Conservation (phyloP, 2,329 filamentous ascomycete genomes). For the Aspergillus chevalieri region DNA sequence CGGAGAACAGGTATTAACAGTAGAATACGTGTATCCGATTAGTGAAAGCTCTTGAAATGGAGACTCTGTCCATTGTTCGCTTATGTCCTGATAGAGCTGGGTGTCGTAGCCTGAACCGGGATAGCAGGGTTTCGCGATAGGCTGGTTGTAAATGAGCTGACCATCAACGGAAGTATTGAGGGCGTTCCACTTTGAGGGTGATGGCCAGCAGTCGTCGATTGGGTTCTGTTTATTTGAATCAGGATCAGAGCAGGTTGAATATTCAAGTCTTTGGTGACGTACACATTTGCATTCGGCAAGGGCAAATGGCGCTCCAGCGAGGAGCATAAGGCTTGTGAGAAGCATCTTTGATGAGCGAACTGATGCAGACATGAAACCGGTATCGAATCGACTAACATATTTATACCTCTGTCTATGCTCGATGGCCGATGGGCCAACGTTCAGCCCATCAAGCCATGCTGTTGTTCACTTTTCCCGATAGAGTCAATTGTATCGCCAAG, state of each 20-base stretch:
- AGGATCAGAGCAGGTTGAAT: background rate
- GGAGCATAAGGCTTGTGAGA: background rate
- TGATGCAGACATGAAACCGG: background rate
- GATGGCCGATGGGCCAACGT: background rate
- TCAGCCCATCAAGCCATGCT: background rate
- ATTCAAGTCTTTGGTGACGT: background rate
- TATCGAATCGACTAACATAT: background rate
- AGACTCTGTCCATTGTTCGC: constrained; percentile 11
- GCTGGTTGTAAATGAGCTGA: constrained; percentile 33
- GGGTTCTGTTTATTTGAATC: background rate
- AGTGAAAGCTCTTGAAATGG: constrained; percentile 15
- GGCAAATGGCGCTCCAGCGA: background rate
- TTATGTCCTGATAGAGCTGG: constrained; percentile 13
- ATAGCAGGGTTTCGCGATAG: constrained; percentile 34
- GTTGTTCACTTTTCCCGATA: background rate
- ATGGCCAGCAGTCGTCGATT: constrained; percentile 29
- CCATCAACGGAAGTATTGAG: constrained; percentile 35
- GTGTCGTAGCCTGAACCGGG: constrained; percentile 18
- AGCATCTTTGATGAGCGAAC: background rate
- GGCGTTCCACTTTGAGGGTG: constrained; percentile 22
- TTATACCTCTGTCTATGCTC: background rate
- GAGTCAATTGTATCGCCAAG: background rate
- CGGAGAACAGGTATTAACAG: constrained; percentile 29
- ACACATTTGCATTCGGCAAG: background rate
- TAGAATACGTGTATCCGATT: constrained; percentile 22